Evolutionary conservation across 2,329 filamentous ascomycete genomes (phyloP), one percentile per base, ranked within the genome.

Genomic region (Aureobasidium sp.): DNA sequence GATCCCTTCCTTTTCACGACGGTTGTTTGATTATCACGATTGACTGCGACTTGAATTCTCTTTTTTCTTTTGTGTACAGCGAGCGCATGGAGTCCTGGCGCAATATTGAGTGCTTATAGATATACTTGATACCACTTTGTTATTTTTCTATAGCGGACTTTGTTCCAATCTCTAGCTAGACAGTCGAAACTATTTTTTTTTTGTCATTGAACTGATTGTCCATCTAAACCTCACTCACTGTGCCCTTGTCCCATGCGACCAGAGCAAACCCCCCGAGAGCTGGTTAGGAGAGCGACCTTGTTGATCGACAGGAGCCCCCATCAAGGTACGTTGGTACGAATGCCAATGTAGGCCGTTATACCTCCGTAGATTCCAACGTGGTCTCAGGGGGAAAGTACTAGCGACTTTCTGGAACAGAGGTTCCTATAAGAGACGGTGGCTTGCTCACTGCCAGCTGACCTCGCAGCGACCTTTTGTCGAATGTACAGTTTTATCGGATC

Each of bases 111-210:
- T 8, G 8, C 11, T 38, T 17, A 23, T 27, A 29, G 35, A 53
- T 13, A 51, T 51, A 29, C 13, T 53, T 29, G 49, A 53, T 53
- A 53, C 49, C 49, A 53, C 49, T 53, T 40, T 40, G 35, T 29
- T 40, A 53, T 19, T 53, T 11, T 37, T 7, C 31, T 9, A 40
- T 23, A 17, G 35, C 29, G 49, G 17, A 29, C 7, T 23, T 27
- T 15, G 3, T 37, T 29, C 35, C 4, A 19, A 2, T 23, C 17
- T 40, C 10, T 53, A 38, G 23, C 19, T 33, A 33, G 29, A 27
- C 21, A 35, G 13, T 19, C 9, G 10, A n/a, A 25, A 46, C 9
- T 15, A 25, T 27, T 46, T 46, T 27, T n/a, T 9, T 46, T 45
- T n/a, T 9, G n/a, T 42, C n/a, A 9, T 42, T 10, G 17, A 38